Base-by-base conservation (phyloP, 2,329 filamentous ascomycete species). In the Trichoderma atrobrunneum region DNA sequence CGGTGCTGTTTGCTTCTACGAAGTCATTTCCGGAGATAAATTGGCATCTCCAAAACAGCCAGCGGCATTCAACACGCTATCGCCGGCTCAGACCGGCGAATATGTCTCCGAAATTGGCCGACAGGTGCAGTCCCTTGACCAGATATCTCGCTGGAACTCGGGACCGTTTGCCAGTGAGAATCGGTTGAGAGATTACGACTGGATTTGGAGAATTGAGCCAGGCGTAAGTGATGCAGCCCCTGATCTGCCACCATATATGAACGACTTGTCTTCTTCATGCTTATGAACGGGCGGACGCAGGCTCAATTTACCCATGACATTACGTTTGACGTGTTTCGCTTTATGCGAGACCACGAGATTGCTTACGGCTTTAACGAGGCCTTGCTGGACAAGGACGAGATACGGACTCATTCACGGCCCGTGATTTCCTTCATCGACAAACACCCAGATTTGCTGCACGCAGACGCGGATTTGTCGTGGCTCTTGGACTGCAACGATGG, bases 321-420 rank as follows among this genome's bases (percentile, higher is more conserved):
- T 74, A 90, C 94, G 78, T 96, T 97, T 78, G 94, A 97, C 78
- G 89, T 96, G 34, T 97, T 97, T 84, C 89, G 90, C 61, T 95
- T 91, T 84, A 95, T 97, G 93, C 86, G 90, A 74, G 93, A 97
- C 78, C 89, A 93, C 79, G 91, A 94, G 79, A 92, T 95, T 79
- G 92, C 90, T 12, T 96, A 96, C 78, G 93, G 87, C 14, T 89
- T 88, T 78, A 89, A 86, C 72, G 85, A 86, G 77, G 83, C 84
- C 28, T 82, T 84, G 56, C 78, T 86, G 32, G 83, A 85, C 70
- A 82, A 85, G 67, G 81, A 81, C 7, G 80, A 82, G 34, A 80
- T 84, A 63, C 80, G 81, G 12, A 81, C 79, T 4, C 80, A 88
- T 18, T 87, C 85, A 79, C 80, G 82, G 18, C 81, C 80, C 7